These are phyloP conservation scores for Melanomma pulvis-pyrius DNA, from an alignment of 495 filamentous ascomycete genomes.

Conservation along the genomic window DNA sequence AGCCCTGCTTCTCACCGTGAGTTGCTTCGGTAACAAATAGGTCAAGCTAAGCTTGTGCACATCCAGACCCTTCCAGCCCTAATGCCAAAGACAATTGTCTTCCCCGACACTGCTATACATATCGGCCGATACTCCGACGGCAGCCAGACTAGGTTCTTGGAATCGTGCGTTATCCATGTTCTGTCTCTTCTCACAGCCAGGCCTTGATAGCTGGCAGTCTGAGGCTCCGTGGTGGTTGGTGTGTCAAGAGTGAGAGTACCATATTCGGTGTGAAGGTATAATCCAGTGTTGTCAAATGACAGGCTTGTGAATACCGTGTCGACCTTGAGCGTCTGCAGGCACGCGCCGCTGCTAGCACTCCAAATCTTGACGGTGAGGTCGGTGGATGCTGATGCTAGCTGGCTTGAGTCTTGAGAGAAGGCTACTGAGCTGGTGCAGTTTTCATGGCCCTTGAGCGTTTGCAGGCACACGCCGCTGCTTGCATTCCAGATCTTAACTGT, in stretches of 20 bases:
- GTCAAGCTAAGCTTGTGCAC: no score
- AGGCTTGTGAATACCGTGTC: not conserved
- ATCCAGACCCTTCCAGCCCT: slow-evolving; percentile 39
- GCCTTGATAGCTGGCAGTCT: slow-evolving; percentile 29
- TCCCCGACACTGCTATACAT: slow-evolving; percentile 34
- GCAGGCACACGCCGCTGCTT: slow-evolving; percentile 4
- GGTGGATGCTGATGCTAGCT: not conserved
- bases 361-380: slow-evolving; percentile 6
- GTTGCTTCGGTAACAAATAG: no score
- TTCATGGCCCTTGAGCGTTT: slow-evolving; percentile 1
- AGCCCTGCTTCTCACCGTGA: no score
- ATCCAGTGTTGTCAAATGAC: slow-evolving; percentile 15
- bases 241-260: slow-evolving; percentile 9
- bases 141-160: slow-evolving; percentile 37
- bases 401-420: not conserved
- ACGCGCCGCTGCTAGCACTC: not conserved
- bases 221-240: not conserved
- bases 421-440: slow-evolving; percentile 3
- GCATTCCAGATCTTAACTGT: slow-evolving; percentile 12
- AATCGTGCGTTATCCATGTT: slow-evolving; percentile 38
- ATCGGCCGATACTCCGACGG: slow-evolving; percentile 40
- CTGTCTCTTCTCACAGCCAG: slow-evolving; percentile 33
- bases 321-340: slow-evolving; percentile 2
- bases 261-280: slow-evolving; percentile 12
- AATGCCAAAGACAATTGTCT: slow-evolving; percentile 34